A percentile compares a stretch with the other conserved stretches of the same genome.
phyloP scores from a whole-genome alignment of 2,329 filamentous ascomycete species.

The Colletotrichum camelliae region DNA sequence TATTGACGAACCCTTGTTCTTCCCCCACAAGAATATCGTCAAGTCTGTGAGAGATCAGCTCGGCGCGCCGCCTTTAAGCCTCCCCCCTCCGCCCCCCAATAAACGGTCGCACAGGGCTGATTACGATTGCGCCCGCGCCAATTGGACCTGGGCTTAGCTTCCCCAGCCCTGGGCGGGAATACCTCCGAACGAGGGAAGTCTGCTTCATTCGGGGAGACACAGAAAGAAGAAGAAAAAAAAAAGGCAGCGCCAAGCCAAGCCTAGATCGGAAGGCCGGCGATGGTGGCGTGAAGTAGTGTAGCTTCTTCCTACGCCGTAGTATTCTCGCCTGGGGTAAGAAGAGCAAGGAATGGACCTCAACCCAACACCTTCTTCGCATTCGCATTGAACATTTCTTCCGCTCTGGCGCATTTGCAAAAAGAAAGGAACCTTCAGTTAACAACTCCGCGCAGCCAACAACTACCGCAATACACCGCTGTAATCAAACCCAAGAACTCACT shows the following conservation, averaged over 20 bases:
- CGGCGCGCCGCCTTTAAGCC: too few relatives aligned
- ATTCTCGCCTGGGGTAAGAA: neutral
- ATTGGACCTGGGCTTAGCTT: neutral
- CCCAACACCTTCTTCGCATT: neutral
- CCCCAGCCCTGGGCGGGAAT: neutral
- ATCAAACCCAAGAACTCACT: neutral
- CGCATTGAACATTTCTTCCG: neutral
- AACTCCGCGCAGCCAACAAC: neutral
- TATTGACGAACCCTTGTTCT: neutral
- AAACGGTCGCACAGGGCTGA: neutral
- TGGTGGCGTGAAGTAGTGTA: neutral
- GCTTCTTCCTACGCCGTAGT: neutral
- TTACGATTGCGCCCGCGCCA: neutral
- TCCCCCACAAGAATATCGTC: neutral
- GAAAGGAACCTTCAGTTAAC: neutral
- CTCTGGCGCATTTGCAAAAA: accelerated
- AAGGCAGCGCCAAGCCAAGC: neutral
- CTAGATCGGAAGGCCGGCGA: neutral
- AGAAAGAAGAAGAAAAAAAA: neutral
- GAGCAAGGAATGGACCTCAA: neutral
- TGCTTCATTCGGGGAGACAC: neutral
- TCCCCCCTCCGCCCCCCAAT: neutral
- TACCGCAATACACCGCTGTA: neutral
- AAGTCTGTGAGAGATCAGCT: neutral
- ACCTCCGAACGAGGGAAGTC: neutral